Evolutionary conservation across 257 asterid species (phyloP).

Genomic region (Primulina eburnea): DNA sequence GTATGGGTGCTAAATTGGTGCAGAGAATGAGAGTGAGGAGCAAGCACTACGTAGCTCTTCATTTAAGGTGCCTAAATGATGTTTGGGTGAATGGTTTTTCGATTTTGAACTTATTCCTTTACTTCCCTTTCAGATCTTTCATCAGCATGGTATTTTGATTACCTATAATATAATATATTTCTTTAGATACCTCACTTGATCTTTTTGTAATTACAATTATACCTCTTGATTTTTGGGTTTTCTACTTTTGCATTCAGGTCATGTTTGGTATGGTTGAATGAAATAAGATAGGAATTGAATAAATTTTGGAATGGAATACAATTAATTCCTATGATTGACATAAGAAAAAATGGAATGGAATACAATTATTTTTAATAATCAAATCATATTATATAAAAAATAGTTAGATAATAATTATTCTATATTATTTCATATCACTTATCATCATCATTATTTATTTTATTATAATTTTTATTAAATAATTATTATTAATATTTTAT

Average conservation of each 20-base stretch:
- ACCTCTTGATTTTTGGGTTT: constrained; percentile 1
- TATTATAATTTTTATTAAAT: no score
- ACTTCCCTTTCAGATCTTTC: constrained; percentile 17
- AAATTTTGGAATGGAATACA: no score
- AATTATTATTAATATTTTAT: no score
- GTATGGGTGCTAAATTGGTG: constrained; percentile 78
- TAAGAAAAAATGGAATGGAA: no score
- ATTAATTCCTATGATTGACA: no score
- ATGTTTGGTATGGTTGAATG: no score
- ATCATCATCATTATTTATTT: no score
- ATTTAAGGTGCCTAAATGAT: constrained; percentile 56
- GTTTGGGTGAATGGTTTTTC: constrained; percentile 8
- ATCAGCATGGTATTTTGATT: constrained; percentile 16
- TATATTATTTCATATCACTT: no score
- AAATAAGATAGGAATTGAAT: no score
- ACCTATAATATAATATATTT: constrained; percentile 3
- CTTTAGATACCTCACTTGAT: constrained; percentile 7
- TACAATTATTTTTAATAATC: no score
- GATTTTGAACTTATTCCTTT: constrained; percentile 1
- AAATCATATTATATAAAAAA: no score
- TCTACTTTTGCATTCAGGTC: not conserved
- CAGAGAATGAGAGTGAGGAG: constrained; percentile 73
- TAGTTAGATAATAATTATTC: no score
- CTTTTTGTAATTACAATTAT: constrained; percentile 17
- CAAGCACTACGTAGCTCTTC: constrained; percentile 89